Base-by-base conservation (phyloP, 805 yeast species). In the Jamesozyma rosinii region DNA sequence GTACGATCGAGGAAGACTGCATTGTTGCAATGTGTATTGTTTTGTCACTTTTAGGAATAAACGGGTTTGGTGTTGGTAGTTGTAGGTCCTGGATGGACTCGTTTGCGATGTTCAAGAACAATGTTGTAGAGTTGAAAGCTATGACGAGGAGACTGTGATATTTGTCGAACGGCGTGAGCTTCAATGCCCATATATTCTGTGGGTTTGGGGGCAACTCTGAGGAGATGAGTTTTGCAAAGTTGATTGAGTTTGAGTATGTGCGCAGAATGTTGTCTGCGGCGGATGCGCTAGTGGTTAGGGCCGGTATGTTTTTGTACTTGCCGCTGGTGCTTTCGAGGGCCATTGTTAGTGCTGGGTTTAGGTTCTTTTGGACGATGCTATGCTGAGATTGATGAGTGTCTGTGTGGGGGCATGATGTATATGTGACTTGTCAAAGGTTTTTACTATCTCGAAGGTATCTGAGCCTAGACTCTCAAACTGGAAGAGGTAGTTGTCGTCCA, bases 381-480 rank as follows among this genome's bases (percentile, higher is more conserved):
- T 59, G 13, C 75, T 75, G 29, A 87, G 60, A 61, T 85, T 83
- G 2, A 71, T 76, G 29, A 76, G 64, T 1, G 61, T 61, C 21
- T 63, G 20, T 24, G 29, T 24, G 6, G 29, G 6, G 6, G 29
- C 29, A 6, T 24, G 29, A n/a, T n/a, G n/a, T n/a, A n/a, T n/a
- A n/a, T n/a, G n/a, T 15, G n/a, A 37, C 29, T 11, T 24, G 11
- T 24, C 29, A 45, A 61, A 63, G 0, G 41, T 32, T 9, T 46
- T 30, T 3, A 38, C 32, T n/a, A 37, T 29, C 22, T 40, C 13
- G 20, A 24, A 21, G 2, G 65, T 65, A 31, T 63, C 65, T 1
- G 72, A 79, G 1, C 94, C 95, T 37, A 88, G 64, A 40, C 74
- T 74, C 48, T 82, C 86, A 53, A 90, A 83, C 58, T 87, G 95